Evolutionary conservation across 352 stramenopile genomes (phyloP).

Genomic region (Phytophthora sp.): DNA sequence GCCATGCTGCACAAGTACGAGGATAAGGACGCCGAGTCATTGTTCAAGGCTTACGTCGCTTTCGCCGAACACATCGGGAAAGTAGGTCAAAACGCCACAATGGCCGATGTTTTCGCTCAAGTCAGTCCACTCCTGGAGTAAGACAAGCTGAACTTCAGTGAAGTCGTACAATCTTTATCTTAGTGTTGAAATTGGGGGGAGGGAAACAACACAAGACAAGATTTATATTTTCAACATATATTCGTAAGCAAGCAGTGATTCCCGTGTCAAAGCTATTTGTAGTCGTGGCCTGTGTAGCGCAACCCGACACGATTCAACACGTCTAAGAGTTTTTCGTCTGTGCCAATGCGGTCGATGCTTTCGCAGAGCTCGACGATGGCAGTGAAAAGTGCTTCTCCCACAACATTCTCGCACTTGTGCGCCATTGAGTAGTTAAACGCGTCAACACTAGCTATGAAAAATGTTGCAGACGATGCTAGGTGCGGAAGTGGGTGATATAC

Average conservation of each 20-base stretch:
- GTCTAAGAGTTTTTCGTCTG: conserved; percentile 21
- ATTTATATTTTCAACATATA: no score
- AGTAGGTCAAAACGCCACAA: conserved; percentile 38
- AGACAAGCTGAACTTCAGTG: not conserved
- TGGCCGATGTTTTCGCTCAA: conserved; percentile 26
- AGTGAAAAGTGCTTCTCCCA: conserved; percentile 11
- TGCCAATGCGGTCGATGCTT: conserved; percentile 2
- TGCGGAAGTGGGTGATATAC: conserved; percentile 31
- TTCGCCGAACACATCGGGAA: conserved; percentile 50
- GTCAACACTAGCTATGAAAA: conserved; percentile 23
- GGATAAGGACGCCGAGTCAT: conserved; percentile 21
- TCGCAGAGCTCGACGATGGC: conserved; percentile 16
- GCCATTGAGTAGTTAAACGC: conserved; percentile 24
- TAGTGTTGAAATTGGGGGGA: no score
- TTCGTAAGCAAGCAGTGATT: not conserved
- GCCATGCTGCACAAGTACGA: conserved; percentile 68
- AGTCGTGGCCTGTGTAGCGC: conserved; percentile 19
- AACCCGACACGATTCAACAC: conserved; percentile 17
- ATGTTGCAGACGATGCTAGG: conserved; percentile 30
- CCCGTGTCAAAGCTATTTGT: conserved; percentile 5
- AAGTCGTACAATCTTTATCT: no score
- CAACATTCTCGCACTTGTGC: conserved; percentile 36
- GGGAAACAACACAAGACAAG: no score
- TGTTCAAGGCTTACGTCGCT: conserved; percentile 58
- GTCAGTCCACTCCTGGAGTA: conserved; percentile 6